Conservation (phyloP, 768 basidiomycete species). For the Xanthoconium stramineum region DNA sequence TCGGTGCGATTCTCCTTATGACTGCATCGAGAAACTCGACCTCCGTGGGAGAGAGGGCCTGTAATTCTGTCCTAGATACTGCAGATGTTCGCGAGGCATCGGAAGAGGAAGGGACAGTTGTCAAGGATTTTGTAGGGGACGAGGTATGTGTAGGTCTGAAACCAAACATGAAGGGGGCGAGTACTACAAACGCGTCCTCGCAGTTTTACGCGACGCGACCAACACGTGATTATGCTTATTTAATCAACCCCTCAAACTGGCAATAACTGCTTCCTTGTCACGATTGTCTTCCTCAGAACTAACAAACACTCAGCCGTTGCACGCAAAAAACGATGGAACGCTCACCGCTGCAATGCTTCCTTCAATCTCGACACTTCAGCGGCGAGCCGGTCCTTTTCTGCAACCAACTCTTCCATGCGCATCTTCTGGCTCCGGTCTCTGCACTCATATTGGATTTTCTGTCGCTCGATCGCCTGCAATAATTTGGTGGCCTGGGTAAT, state of each 20-base stretch:
- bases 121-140: slow-evolving; percentile 37
- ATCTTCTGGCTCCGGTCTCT: slow-evolving; percentile 22
- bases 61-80: slow-evolving; percentile 47
- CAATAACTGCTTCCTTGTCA: slow-evolving; percentile 7
- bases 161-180: slow-evolving; percentile 35
- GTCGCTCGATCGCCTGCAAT: slow-evolving; percentile 20
- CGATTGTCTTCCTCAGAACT: slow-evolving; percentile 9
- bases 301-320: neutral
- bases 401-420: slow-evolving; percentile 20
- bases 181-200: slow-evolving; percentile 10
- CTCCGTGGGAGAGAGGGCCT: slow-evolving; percentile 49
- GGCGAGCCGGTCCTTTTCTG: slow-evolving; percentile 15
- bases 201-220: slow-evolving; percentile 24
- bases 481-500: slow-evolving; percentile 11
- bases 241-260: slow-evolving; percentile 11
- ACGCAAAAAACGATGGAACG: neutral
- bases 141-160: slow-evolving; percentile 50
- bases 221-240: slow-evolving; percentile 28
- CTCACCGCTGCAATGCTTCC: slow-evolving; percentile 18
- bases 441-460: slow-evolving; percentile 22
- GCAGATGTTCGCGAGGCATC: slow-evolving; percentile 43
- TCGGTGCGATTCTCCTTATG: slow-evolving; percentile 60
- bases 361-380: slow-evolving; percentile 17
- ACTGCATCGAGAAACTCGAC: slow-evolving; percentile 74
- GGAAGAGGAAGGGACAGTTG: slow-evolving; percentile 15